Evolutionary conservation across 2,329 filamentous ascomycete species (phyloP), one percentile per base, ranked within the genome.

Genomic region (Colletotrichum sp.): DNA sequence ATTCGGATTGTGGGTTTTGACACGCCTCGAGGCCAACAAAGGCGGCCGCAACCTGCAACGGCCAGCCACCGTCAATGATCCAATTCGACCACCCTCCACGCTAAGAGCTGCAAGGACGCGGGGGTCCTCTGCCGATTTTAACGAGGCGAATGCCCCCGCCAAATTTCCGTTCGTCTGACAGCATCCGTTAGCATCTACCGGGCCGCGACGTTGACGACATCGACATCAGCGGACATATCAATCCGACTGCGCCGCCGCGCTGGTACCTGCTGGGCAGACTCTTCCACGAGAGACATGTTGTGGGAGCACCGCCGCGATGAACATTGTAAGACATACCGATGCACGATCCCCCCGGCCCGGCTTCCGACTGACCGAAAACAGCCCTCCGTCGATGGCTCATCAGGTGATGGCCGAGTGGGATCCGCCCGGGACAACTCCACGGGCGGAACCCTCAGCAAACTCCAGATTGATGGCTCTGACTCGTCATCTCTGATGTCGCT

Each of bases 391-490:
- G 48, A 36, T 62, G 77, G 78, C 75, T 72, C 44, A 0, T 52
- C 75, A 15, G 75, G 80, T 55, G 88, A 89, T 78, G 82, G 82
- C 9, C 83, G 87, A 68, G 80, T 88, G 59, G 88, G 87, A 36
- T 88, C 86, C 60, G 83, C 84, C 36, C 85, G 87, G 57, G 83
- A 86, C 68, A 85, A 85, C 79, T 81, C 83, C 3, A 86, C 84
- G 6, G 80, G 81, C 77, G 82, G 84, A 77, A 86, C 86, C 44
- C 62, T 87, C 68, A 81, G 82, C 78, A 83, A 84, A 36, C 60
- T 83, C 62, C 81, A 82, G 18, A 76, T 81, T 18, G 79, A 79
- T 30, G 81, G 81, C 32, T 83, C 82, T n/a, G 83, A 86, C 79
- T 88, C 85, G 10, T 83, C 84, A 6, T 88, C 87, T 3, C 80